These are phyloP conservation scores for Novymonas esmeraldas DNA, from an alignment of 208 protist genomes.

Conservation along the genomic window DNA sequence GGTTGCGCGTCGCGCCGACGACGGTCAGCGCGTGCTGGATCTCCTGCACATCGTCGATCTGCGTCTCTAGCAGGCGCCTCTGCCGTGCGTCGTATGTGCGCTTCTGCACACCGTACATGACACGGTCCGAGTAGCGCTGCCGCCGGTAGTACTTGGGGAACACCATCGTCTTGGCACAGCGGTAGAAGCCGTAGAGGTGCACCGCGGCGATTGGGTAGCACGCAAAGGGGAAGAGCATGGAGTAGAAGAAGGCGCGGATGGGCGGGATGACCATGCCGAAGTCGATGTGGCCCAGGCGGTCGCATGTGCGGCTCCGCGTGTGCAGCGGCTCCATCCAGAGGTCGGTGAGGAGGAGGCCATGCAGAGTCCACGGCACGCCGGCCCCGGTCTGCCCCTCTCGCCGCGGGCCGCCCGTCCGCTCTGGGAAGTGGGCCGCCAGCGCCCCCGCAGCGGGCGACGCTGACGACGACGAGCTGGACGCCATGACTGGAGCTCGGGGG, in stretches of 20 bases:
- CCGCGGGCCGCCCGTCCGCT: constrained; percentile 8
- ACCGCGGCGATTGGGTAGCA: constrained; percentile 76
- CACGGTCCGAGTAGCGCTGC: constrained; percentile 71
- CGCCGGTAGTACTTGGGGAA: constrained; percentile 71
- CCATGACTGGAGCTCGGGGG: not conserved
- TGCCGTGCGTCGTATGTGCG: constrained; percentile 68
- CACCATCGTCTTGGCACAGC: constrained; percentile 68
- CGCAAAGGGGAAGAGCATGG: constrained; percentile 74
- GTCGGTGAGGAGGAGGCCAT: constrained; percentile 58
- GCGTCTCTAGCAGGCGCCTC: constrained; percentile 56
- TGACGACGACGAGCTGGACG: not conserved
- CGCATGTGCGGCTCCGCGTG: constrained; percentile 69
- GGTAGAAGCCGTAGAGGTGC: constrained; percentile 78
- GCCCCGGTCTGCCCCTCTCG: not conserved
- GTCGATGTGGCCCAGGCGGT: constrained; percentile 85
- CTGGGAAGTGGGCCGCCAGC: constrained; percentile 16
- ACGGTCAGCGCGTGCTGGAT: constrained; percentile 81
- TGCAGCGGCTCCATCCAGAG: constrained; percentile 82
- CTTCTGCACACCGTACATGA: constrained; percentile 87
- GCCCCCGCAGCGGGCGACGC: not conserved
- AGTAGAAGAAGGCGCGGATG: constrained; percentile 78
- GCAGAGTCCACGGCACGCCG: constrained; percentile 15
- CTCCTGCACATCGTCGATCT: constrained; percentile 68
- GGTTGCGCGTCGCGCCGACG: constrained; percentile 52
- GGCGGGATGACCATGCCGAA: constrained; percentile 85